These are phyloP conservation scores for Stropharia rugosoannulata DNA, from an alignment of 768 basidiomycete species.

Conservation along the genomic window DNA sequence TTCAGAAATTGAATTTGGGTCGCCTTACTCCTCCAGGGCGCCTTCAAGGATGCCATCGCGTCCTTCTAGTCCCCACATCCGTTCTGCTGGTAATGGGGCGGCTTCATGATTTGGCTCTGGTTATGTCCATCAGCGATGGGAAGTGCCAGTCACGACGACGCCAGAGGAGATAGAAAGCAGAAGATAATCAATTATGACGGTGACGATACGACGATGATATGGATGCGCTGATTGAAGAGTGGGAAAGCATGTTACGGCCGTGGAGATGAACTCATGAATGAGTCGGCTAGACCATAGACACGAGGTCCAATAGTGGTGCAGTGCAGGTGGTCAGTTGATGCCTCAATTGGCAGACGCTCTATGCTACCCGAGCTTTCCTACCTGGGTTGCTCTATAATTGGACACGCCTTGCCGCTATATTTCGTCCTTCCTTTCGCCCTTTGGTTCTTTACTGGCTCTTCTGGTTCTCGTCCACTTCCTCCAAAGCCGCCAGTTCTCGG, in stretches of 20 bases:
- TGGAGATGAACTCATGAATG: conserved; percentile 1
- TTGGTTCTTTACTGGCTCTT: neutral
- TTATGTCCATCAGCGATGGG: neutral
- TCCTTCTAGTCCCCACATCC: conserved; percentile 22
- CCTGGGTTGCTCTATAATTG: neutral
- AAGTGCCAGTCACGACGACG: neutral
- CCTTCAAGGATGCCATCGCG: conserved; percentile 35
- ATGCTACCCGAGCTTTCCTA: neutral
- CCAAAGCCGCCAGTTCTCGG: neutral
- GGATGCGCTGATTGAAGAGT: conserved; percentile 4
- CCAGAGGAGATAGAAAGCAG: neutral
- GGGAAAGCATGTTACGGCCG: conserved; percentile 4
- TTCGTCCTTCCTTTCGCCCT: neutral
- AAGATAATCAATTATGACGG: conserved; percentile 4
- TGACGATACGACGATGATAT: conserved; percentile 7
- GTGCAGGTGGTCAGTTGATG: neutral
- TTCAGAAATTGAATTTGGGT: conserved; percentile 36
- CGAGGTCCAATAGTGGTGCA: conserved; percentile 1
- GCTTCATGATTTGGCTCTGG: neutral
- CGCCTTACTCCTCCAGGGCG: conserved; percentile 36
- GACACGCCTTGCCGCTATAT: neutral
- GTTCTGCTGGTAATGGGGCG: neutral
- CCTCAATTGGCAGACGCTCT: neutral
- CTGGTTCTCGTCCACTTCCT: neutral
- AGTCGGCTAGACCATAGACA: conserved; percentile 1